Evolutionary conservation across 805 yeast species (phyloP), one percentile per base, ranked within the genome.

Genomic region (Sungouiella thailandica): DNA sequence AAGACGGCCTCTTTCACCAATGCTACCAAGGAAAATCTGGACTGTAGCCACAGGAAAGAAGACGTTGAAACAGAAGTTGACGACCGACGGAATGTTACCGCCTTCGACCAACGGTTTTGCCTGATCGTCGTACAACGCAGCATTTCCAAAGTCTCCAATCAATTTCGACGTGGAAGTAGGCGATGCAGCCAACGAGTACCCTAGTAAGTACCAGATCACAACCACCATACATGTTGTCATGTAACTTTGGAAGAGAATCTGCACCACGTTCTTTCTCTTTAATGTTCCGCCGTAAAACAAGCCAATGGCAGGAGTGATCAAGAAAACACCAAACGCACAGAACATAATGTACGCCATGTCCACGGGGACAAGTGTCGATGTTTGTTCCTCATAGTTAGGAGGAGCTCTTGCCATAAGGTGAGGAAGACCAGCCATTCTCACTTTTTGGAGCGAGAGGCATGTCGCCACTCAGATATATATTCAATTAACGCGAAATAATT

Each of bases 261-360:
- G 74, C 19, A 70, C 63, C 19, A 65, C 55, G 39, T 60, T 65
- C 39, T 68, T 68, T 34, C 70, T 57, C 34, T 52, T 63, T 28
- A 68, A 49, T 1, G 59, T 48, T 29, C 74, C 74, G n/a, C 63
- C 62, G 40, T 70, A 69, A 40, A 63, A 68, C 33, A 70, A 45
- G 23, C 70, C 72, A 46, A 70, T 67, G 12, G 57, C 67, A 3
- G 75, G 74, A 1, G 74, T 69, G 45, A 70, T 59, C 33, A 70
- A 55, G 49, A 65, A 67, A 13, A 76, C 76, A 7, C 67, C 64
- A 12, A 74, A 67, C 0, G 79, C 55, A 41, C 71, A 67, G 38
- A 68, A 58, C 55, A 69, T 30, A 13, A 72, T 62, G 36, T 70
- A 73, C 6, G 65, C 76, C 74, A 73, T 71, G 44, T 73, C 78